Conservation (phyloP, 2,329 filamentous ascomycete genomes). For the Hymenotorrendiella dingleyae region DNA sequence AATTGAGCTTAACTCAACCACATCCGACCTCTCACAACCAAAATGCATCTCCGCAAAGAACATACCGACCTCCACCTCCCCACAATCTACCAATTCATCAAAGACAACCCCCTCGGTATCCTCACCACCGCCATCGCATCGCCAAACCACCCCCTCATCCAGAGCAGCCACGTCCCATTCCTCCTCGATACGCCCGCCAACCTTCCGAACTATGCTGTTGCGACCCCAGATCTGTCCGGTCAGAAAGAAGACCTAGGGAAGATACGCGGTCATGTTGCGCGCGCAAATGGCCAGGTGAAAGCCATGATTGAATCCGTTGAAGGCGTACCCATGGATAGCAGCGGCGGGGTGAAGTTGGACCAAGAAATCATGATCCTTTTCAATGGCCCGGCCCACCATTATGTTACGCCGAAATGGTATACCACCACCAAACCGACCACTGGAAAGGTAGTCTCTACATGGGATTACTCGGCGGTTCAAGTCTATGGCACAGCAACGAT, state of each 20-base stretch:
- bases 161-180: slow-evolving; percentile 56
- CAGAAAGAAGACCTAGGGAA: slow-evolving; percentile 6
- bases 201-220: slow-evolving; percentile 32
- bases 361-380: slow-evolving; percentile 60
- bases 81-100: slow-evolving; percentile 49
- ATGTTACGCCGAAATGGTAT: slow-evolving; percentile 66
- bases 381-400: slow-evolving; percentile 52
- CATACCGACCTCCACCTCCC: slow-evolving; percentile 47
- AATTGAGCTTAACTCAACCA: background rate
- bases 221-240: background rate
- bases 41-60: slow-evolving; percentile 51
- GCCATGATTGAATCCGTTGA: slow-evolving; percentile 43
- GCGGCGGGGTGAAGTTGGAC: slow-evolving; percentile 26
- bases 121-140: slow-evolving; percentile 56
- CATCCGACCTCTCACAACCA: background rate
- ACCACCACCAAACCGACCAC: slow-evolving; percentile 56
- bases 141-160: slow-evolving; percentile 42
- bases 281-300: slow-evolving; percentile 58
- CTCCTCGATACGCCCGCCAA: slow-evolving; percentile 42
- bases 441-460: slow-evolving; percentile 64
- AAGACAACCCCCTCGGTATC: slow-evolving; percentile 54
- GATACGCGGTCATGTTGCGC: slow-evolving; percentile 57
- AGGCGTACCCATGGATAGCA: background rate
- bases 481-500: slow-evolving; percentile 53
- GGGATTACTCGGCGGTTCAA: slow-evolving; percentile 64